Conservation (phyloP, 371 early-diverging fungal species). For the Rhizopus microsporus region DNA sequence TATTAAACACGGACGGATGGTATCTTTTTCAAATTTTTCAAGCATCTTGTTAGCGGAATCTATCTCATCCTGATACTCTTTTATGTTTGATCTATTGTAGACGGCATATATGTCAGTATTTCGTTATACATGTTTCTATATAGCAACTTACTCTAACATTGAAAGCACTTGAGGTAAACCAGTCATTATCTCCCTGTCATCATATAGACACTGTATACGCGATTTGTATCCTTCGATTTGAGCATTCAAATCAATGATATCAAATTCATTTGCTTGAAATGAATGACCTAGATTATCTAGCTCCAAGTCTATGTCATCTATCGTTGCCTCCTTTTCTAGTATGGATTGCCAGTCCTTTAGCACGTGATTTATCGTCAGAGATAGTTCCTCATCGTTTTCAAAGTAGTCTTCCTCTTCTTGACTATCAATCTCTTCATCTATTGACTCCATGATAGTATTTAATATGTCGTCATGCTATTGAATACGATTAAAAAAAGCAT, state of each 20-base stretch:
- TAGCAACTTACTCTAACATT: constrained; percentile 3
- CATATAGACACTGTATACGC: constrained; percentile 9
- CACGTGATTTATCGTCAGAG: background rate
- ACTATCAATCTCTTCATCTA: background rate
- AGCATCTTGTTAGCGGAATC: constrained; percentile 1
- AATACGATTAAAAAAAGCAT: background rate
- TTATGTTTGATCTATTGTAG: constrained; percentile 13
- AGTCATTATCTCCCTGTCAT: constrained; percentile 14
- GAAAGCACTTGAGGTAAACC: constrained; percentile 18
- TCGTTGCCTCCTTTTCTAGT: background rate
- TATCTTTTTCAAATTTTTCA: constrained; percentile 10
- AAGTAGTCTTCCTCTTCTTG: background rate
- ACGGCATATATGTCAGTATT: background rate
- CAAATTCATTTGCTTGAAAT: constrained; percentile 16
- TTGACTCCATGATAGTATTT: background rate
- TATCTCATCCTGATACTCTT: constrained; percentile 8
- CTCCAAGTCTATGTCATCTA: background rate
- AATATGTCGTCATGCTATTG: background rate
- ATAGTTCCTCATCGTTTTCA: background rate
- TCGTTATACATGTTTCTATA: no score
- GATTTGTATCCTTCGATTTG: constrained; percentile 23
- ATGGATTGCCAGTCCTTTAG: background rate
- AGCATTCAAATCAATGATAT: constrained; percentile 13
- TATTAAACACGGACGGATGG: constrained; percentile 8
- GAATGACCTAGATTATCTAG: background rate